Conservation (phyloP, 2,329 filamentous ascomycete species). For the Xylariaceae sp. region DNA sequence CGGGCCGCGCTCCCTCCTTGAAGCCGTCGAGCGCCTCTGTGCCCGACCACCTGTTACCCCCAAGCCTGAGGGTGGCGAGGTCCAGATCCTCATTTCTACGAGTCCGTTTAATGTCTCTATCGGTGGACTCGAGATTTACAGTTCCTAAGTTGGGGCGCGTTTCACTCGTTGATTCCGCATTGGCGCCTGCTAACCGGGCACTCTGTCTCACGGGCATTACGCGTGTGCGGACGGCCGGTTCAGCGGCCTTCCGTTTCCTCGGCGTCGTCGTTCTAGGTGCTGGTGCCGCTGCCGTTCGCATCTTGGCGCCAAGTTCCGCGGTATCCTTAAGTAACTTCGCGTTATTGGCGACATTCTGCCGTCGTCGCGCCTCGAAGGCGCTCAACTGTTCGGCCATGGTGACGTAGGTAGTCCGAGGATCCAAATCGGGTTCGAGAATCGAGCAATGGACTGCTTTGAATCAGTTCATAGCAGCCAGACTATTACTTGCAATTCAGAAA, state of each 20-base stretch:
- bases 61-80: constrained; percentile 73
- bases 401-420: no score
- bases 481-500: no score
- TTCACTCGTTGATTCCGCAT: constrained; percentile 44
- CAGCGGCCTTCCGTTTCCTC: constrained; percentile 38
- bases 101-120: constrained; percentile 54
- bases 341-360: constrained; percentile 86
- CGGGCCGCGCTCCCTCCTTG: constrained; percentile 67
- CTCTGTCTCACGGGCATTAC: constrained; percentile 53
- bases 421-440: no score
- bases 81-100: constrained; percentile 57
- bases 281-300: constrained; percentile 57
- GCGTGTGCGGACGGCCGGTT: constrained; percentile 46
- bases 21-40: constrained; percentile 62
- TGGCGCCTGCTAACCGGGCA: constrained; percentile 53
- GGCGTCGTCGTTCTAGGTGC: constrained; percentile 42
- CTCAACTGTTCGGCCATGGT: constrained; percentile 52
- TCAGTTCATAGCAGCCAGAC: no score
- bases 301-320: constrained; percentile 64
- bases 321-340: constrained; percentile 71
- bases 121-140: constrained; percentile 37
- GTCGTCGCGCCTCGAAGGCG: constrained; percentile 79
- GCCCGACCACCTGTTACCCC: constrained; percentile 70
- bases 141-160: constrained; percentile 48
- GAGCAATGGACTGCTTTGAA: no score